These are phyloP conservation scores for Zhuliangozyma blackwelliae DNA, from an alignment of 1,139 yeast genomes.

Conservation along the genomic window DNA sequence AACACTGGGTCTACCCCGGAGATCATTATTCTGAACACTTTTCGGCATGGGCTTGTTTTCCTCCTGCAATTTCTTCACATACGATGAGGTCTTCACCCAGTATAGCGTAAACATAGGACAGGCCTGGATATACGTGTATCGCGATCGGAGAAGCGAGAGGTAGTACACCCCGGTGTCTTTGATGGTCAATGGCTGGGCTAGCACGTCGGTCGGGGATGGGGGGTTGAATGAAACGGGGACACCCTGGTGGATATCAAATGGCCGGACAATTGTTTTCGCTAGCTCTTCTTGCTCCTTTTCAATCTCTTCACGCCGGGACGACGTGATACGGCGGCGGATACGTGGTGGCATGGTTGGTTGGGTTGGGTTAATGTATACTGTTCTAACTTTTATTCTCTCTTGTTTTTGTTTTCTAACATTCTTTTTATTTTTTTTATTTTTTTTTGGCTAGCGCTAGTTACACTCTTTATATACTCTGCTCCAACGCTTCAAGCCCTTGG, in stretches of 20 bases:
- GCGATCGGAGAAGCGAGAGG: conserved; percentile 68
- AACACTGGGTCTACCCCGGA: conserved; percentile 34
- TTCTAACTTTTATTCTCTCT: too few relatives aligned
- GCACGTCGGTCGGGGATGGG: conserved; percentile 56
- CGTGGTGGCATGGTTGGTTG: conserved; percentile 35
- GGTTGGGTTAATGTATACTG: too few relatives aligned
- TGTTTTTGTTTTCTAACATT: too few relatives aligned
- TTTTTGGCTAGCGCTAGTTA: too few relatives aligned
- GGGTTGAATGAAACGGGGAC: conserved; percentile 64
- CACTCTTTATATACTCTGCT: conserved; percentile 19
- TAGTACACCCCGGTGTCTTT: conserved; percentile 72
- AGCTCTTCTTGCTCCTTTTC: conserved; percentile 44
- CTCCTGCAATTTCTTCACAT: conserved; percentile 38
- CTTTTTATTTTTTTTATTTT: too few relatives aligned
- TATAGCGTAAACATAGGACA: conserved; percentile 70
- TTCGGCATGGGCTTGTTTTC: conserved; percentile 28
- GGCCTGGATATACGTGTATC: conserved; percentile 68
- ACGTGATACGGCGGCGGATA: conserved; percentile 43
- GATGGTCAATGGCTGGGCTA: conserved; percentile 64
- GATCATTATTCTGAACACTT: conserved; percentile 20
- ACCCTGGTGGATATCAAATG: conserved; percentile 63
- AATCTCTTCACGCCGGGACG: conserved; percentile 45
- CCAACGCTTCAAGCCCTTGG: conserved; percentile 41
- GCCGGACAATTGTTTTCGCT: conserved; percentile 47
- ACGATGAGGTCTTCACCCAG: conserved; percentile 66